Conservation (phyloP, 2,329 filamentous ascomycete species). For the Nothophoma quercina region DNA sequence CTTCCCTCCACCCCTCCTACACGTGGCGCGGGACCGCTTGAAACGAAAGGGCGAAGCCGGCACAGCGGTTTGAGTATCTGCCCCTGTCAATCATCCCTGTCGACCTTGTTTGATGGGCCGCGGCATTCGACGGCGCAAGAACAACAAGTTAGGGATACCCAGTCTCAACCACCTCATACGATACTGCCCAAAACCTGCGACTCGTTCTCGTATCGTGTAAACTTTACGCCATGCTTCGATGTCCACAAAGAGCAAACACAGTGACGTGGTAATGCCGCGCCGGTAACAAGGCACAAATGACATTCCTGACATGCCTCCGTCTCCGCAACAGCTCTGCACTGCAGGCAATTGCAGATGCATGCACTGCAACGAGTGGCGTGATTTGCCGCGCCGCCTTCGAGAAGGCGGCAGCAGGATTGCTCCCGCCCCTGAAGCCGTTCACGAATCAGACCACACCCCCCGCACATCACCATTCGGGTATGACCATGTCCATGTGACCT, state of each 20-base stretch:
- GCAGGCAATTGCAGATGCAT: constrained; percentile 9
- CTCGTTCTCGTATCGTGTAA: constrained; percentile 8
- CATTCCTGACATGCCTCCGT: constrained; percentile 10
- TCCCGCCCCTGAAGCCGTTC: constrained; percentile 33
- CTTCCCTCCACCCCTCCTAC: constrained; percentile 24
- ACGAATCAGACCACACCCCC: constrained; percentile 37
- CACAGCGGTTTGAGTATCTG: constrained; percentile 32
- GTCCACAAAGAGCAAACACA: constrained; percentile 1
- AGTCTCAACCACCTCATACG: constrained; percentile 18
- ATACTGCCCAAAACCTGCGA: constrained; percentile 17
- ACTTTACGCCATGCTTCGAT: constrained; percentile 16
- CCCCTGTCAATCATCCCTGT: constrained; percentile 31
- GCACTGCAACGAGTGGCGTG: constrained; percentile 39
- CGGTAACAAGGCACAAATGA: constrained; percentile 1
- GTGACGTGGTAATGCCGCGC: not conserved
- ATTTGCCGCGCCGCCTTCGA: constrained; percentile 36
- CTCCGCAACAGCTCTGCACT: constrained; percentile 9
- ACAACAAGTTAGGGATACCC: constrained; percentile 24
- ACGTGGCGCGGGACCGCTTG: constrained; percentile 38
- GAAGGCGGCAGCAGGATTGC: constrained; percentile 32
- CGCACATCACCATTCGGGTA: constrained; percentile 27
- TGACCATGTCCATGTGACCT: constrained; percentile 40
- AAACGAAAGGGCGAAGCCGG: constrained; percentile 39
- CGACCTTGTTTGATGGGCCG: constrained; percentile 18
- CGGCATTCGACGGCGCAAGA: constrained; percentile 29